Conservation (phyloP, 345 rosid genomes). For the Rhodamnia argentea region DNA sequence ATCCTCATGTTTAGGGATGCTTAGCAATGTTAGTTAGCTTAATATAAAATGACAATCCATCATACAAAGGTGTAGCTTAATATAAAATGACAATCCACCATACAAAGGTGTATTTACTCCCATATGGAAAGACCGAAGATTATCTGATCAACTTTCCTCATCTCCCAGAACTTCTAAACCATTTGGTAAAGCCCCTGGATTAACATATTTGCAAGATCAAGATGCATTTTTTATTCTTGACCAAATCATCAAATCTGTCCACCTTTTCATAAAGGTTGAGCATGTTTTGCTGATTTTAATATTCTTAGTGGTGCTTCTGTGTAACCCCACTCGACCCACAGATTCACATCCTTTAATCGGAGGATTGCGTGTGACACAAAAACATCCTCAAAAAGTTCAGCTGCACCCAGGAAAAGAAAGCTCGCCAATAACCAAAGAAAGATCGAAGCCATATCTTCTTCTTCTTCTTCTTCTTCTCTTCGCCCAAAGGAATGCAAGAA, state of each 20-base stretch:
- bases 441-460: background rate
- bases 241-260: rapidly evolving
- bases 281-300: background rate
- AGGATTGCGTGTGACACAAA: background rate
- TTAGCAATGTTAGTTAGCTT: background rate
- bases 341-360: background rate
- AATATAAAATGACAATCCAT: background rate
- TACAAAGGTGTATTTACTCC: background rate
- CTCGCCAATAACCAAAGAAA: background rate
- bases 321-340: background rate
- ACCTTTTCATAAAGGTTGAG: background rate
- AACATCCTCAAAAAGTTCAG: background rate
- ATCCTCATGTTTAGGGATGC: background rate
- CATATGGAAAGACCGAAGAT: background rate
- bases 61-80: background rate
- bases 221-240: background rate
- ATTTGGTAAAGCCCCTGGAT: background rate
- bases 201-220: background rate
- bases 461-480: background rate
- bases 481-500: background rate
- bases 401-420: background rate
- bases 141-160: background rate
- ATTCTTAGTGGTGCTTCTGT: background rate
- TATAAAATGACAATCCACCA: background rate
- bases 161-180: background rate